Conservation (phyloP, 2,329 filamentous ascomycete species). For the Thelonectria rubi region DNA sequence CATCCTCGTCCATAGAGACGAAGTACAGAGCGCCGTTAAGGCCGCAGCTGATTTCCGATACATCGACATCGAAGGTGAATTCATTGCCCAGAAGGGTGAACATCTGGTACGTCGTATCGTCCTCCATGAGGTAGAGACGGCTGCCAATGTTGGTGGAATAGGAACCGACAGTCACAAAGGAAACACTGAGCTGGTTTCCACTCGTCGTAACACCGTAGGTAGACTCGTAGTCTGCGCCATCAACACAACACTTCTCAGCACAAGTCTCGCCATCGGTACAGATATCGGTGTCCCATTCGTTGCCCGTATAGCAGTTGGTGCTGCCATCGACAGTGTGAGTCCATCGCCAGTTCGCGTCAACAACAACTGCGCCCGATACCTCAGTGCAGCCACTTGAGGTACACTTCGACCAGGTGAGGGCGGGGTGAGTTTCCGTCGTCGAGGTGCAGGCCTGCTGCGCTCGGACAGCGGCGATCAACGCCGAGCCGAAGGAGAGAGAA, state of each 20-base stretch:
- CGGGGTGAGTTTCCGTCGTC: slow-evolving; percentile 60
- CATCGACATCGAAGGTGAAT: slow-evolving; percentile 76
- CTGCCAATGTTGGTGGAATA: slow-evolving; percentile 59
- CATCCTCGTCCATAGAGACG: slow-evolving; percentile 66
- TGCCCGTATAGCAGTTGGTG: slow-evolving; percentile 66
- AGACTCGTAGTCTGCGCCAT: slow-evolving; percentile 59
- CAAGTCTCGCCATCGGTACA: slow-evolving; percentile 54
- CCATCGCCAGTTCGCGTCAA: slow-evolving; percentile 71
- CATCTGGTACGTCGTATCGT: slow-evolving; percentile 68
- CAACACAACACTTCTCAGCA: slow-evolving; percentile 59
- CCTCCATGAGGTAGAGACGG: slow-evolving; percentile 71
- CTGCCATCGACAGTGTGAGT: slow-evolving; percentile 56
- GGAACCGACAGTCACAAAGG: slow-evolving; percentile 62
- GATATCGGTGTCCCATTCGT: slow-evolving; percentile 53
- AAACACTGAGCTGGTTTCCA: slow-evolving; percentile 60
- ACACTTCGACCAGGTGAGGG: slow-evolving; percentile 62
- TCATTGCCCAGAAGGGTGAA: slow-evolving; percentile 72
- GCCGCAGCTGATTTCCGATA: slow-evolving; percentile 72
- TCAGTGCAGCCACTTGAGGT: slow-evolving; percentile 59
- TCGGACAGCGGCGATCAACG: slow-evolving; percentile 37
- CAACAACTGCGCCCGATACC: slow-evolving; percentile 59
- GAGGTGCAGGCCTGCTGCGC: slow-evolving; percentile 62
- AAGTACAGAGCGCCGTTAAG: slow-evolving; percentile 77
- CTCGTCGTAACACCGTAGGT: slow-evolving; percentile 64
- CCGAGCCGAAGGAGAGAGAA: slow-evolving; percentile 35